Base-by-base conservation (phyloP, 306 rosid genomes). In the Morella rubra region DNA sequence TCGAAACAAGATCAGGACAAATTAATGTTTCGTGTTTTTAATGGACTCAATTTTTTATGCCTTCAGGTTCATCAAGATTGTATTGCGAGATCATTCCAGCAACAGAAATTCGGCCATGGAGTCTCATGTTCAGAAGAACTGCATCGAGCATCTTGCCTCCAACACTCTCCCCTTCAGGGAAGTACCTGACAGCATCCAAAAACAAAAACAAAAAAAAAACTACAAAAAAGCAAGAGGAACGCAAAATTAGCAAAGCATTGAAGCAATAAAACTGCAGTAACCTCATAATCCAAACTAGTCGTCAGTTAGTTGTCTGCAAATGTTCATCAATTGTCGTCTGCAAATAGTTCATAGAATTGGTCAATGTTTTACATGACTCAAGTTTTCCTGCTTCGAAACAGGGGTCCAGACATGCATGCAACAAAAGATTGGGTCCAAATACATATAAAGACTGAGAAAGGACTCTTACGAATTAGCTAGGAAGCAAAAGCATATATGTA, bases 121-220 rank as follows among this genome's bases (percentile, higher is more conserved):
- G 51, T 70, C 87, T 82, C 89, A 85, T 82, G 86, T 91, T 87
- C 19, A 71, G 4, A 12, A 89, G 87, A 40, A 82, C 91, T 40
- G 91, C 89, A 11, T 89, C 90, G 27, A 91, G 86, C 86, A 76
- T 89, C 50, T 88, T 83, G 5, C 90, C 91, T 14, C 93, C 93
- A 49, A 91, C 91, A 64, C 86, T 91, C 49, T 89, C 91, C 56
- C 90, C 91, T 76, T 86, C 81, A 8, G 85, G 88, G 41, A 91
- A 89, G 72, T 76, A 86, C 82, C 91, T 86, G 46, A 18, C 66
- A 54, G 2, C 76, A 55, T 73, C n/a, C n/a, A n/a, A n/a, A n/a
- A n/a, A n/a, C n/a, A n/a, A n/a, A n/a, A n/a, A n/a, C n/a, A n/a
- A n/a, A n/a, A n/a, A n/a, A n/a, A n/a, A n/a, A n/a, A n/a, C n/a